phyloP scores from a whole-genome alignment of 352 stramenopile genomes.

The Phytophthora chlamydospora region DNA sequence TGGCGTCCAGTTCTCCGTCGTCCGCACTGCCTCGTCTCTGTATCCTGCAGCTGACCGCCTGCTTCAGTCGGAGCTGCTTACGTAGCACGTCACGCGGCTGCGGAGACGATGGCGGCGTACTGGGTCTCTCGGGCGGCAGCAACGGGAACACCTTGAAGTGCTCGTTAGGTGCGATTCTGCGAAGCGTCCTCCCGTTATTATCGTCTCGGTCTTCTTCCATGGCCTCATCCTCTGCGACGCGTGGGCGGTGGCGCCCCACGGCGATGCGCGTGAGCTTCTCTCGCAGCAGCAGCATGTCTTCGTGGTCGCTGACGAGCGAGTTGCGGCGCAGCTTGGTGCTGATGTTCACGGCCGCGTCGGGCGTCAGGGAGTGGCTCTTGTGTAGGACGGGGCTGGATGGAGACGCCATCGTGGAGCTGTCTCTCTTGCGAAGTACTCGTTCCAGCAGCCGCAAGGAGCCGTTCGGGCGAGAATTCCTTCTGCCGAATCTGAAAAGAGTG shows the following conservation, averaged over 20 bases:
- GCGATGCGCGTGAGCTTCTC: constrained; percentile 83
- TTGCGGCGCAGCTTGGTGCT: constrained; percentile 51
- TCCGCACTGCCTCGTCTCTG: constrained; percentile 17
- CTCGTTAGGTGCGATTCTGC: constrained; percentile 14
- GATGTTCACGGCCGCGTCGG: constrained; percentile 37
- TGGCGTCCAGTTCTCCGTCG: constrained; percentile 17
- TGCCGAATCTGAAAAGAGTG: constrained; percentile 21
- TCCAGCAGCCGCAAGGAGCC: constrained; percentile 15
- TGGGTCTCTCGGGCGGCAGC: constrained; percentile 50
- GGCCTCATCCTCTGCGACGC: constrained; percentile 5
- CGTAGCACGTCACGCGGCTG: constrained; percentile 76
- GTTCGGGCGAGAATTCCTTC: constrained; percentile 25
- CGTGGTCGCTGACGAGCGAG: constrained; percentile 60
- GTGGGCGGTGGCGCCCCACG: constrained; percentile 33
- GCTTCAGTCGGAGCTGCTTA: constrained; percentile 72
- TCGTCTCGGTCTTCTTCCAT: constrained; percentile 14
- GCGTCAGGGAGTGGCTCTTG: constrained; percentile 19
- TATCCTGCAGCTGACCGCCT: constrained; percentile 10
- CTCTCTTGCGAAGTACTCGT: neutral
- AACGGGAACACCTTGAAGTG: constrained; percentile 61
- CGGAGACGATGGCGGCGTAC: constrained; percentile 78
- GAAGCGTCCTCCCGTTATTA: constrained; percentile 12
- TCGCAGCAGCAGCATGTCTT: constrained; percentile 71
- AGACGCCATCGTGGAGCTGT: constrained; percentile 24
- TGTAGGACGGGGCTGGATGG: constrained; percentile 37